Percentiles rank a stretch among this genome's conserved stretches.
Conservation (phyloP, 2,329 filamentous ascomycete species). For the Claviceps sorghi region DNA sequence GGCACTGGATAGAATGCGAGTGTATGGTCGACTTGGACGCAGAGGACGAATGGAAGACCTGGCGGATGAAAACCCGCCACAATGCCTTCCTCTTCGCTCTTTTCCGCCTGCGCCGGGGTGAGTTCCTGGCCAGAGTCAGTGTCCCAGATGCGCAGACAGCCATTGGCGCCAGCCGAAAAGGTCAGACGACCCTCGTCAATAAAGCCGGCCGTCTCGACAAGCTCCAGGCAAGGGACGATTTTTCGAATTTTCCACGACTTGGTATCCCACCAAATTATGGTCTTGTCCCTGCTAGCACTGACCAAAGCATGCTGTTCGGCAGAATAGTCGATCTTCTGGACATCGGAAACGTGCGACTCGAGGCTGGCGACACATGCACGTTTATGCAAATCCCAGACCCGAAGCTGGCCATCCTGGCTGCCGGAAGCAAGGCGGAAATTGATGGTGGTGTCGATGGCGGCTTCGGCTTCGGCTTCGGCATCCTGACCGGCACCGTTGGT, state of each 20-base stretch:
- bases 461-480: slow-evolving; percentile 25
- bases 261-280: slow-evolving; percentile 81
- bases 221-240: slow-evolving; percentile 72
- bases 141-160: slow-evolving; percentile 71
- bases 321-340: slow-evolving; percentile 77
- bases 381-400: slow-evolving; percentile 84
- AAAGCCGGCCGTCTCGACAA: slow-evolving; percentile 74
- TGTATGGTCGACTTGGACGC: slow-evolving; percentile 80
- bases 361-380: slow-evolving; percentile 61
- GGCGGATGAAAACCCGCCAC: slow-evolving; percentile 54
- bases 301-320: slow-evolving; percentile 59
- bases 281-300: slow-evolving; percentile 83
- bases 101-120: slow-evolving; percentile 53
- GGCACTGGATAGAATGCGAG: slow-evolving; percentile 53
- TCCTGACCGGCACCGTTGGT: slow-evolving; percentile 24
- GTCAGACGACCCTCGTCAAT: slow-evolving; percentile 54
- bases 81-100: slow-evolving; percentile 50
- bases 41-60: slow-evolving; percentile 56
- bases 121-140: slow-evolving; percentile 63
- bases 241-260: slow-evolving; percentile 69
- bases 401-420: slow-evolving; percentile 83
- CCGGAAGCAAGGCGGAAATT: slow-evolving; percentile 76
- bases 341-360: slow-evolving; percentile 88
- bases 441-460: slow-evolving; percentile 26
- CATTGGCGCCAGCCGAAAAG: slow-evolving; percentile 75